These are phyloP conservation scores for Rhinocladiella similis DNA, from an alignment of 2,329 filamentous ascomycete genomes.

Conservation along the genomic window DNA sequence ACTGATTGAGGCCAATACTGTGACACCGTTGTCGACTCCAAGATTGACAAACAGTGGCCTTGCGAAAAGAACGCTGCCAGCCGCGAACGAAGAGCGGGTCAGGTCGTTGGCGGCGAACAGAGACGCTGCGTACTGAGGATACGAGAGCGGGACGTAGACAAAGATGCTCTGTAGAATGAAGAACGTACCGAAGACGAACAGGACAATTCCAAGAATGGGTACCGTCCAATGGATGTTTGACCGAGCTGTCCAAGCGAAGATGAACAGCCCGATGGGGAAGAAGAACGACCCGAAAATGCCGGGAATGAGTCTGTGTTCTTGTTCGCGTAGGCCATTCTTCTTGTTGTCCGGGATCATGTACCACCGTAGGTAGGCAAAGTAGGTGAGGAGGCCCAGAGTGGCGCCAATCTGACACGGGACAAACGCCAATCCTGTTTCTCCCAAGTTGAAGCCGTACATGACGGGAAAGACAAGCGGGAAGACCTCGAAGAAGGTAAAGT, in stretches of 20 bases:
- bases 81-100: constrained; percentile 30
- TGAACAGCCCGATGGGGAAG: constrained; percentile 63
- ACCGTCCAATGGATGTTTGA: constrained; percentile 71
- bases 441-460: constrained; percentile 59
- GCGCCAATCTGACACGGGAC: constrained; percentile 59
- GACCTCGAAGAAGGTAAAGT: constrained; percentile 60
- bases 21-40: constrained; percentile 32
- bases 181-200: constrained; percentile 19
- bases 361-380: constrained; percentile 53
- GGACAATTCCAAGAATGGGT: constrained; percentile 57
- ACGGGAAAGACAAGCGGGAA: constrained; percentile 63
- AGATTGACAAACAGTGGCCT: constrained; percentile 34
- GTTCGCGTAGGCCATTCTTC: constrained; percentile 42
- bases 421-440: constrained; percentile 61
- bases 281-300: constrained; percentile 52
- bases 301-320: constrained; percentile 52
- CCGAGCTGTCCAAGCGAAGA: constrained; percentile 67
- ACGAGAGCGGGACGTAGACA: constrained; percentile 23
- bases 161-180: constrained; percentile 28
- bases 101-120: constrained; percentile 30
- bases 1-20: constrained; percentile 34
- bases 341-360: constrained; percentile 51
- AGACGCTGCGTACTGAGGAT: constrained; percentile 23
- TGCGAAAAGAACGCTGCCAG: constrained; percentile 37
- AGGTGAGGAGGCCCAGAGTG: constrained; percentile 51